phyloP scores from a whole-genome alignment of 2,329 filamentous ascomycete genomes.

The Xylaria sp. region DNA sequence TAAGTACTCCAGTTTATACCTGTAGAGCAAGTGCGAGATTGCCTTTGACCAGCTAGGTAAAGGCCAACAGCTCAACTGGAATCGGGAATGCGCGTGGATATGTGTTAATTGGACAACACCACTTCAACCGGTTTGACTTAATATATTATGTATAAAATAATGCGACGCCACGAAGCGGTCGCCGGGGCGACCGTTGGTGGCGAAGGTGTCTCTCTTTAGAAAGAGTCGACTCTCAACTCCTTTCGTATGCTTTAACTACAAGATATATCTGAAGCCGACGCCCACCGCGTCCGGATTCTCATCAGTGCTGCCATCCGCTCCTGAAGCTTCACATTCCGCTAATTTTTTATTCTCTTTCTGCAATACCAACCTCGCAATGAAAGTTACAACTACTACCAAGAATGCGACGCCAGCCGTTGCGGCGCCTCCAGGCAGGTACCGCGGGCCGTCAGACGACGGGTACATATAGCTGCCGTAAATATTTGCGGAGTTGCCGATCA shows the following conservation, averaged over 20 bases:
- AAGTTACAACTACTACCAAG: slow-evolving; percentile 60
- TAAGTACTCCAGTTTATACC: no score
- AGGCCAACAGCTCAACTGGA: no score
- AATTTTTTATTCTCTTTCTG: slow-evolving; percentile 65
- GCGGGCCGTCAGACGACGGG: slow-evolving; percentile 47
- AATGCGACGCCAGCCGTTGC: slow-evolving; percentile 68
- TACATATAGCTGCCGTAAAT: slow-evolving; percentile 58
- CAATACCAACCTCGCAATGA: slow-evolving; percentile 59
- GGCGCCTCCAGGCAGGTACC: slow-evolving; percentile 59
- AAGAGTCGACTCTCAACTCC: background rate
- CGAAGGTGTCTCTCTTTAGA: no score
- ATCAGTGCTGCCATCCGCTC: slow-evolving; percentile 25
- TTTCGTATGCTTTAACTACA: slow-evolving; percentile 19
- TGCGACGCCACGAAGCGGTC: no score
- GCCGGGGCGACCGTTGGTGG: no score
- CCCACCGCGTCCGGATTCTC: slow-evolving; percentile 15
- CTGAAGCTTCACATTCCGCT: slow-evolving; percentile 50
- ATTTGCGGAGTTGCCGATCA: slow-evolving; percentile 65
- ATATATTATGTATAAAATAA: no score
- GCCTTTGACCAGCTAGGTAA: no score
- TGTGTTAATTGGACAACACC: no score
- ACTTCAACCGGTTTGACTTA: no score
- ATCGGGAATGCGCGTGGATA: no score
- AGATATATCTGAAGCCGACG: slow-evolving; percentile 37
- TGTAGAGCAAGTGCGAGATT: no score